These are phyloP conservation scores for Russula olivacea DNA, from an alignment of 768 basidiomycete genomes.

Conservation along the genomic window DNA sequence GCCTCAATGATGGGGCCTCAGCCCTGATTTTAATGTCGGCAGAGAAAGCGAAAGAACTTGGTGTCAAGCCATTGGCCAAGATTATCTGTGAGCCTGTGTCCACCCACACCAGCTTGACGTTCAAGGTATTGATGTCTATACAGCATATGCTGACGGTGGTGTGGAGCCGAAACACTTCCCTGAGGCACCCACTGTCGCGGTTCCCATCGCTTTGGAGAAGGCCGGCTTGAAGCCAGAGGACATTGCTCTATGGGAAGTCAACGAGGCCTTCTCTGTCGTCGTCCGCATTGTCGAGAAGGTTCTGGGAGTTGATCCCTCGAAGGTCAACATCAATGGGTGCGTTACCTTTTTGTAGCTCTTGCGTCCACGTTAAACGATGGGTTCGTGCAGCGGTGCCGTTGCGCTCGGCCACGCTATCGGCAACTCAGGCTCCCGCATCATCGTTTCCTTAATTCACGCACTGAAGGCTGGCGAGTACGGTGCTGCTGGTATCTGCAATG, in stretches of 20 bases:
- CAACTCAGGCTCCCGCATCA: constrained; percentile 90
- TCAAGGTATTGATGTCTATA: constrained; percentile 2
- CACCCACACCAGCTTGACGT: constrained; percentile 6
- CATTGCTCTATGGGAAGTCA: constrained; percentile 91
- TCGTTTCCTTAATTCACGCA: constrained; percentile 89
- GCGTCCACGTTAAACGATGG: not conserved
- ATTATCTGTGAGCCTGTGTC: constrained; percentile 67
- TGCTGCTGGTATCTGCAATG: constrained; percentile 95
- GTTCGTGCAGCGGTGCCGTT: constrained; percentile 75
- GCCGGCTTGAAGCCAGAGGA: constrained; percentile 80
- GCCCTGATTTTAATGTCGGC: constrained; percentile 93
- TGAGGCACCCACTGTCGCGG: constrained; percentile 83
- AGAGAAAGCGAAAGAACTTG: constrained; percentile 86
- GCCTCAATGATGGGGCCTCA: constrained; percentile 92
- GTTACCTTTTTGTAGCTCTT: constrained; percentile 29
- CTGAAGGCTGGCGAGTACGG: constrained; percentile 91
- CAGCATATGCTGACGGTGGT: constrained; percentile 96
- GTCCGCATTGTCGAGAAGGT: constrained; percentile 87
- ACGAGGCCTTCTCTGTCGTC: constrained; percentile 97
- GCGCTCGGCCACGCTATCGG: constrained; percentile 95
- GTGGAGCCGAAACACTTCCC: constrained; percentile 98
- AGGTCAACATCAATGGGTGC: constrained; percentile 86
- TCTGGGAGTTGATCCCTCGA: constrained; percentile 73
- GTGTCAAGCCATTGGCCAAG: constrained; percentile 89
- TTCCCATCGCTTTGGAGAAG: constrained; percentile 81